Evolutionary conservation across 2,329 filamentous ascomycete species (phyloP).

Genomic region (Aspergillus tamarii): DNA sequence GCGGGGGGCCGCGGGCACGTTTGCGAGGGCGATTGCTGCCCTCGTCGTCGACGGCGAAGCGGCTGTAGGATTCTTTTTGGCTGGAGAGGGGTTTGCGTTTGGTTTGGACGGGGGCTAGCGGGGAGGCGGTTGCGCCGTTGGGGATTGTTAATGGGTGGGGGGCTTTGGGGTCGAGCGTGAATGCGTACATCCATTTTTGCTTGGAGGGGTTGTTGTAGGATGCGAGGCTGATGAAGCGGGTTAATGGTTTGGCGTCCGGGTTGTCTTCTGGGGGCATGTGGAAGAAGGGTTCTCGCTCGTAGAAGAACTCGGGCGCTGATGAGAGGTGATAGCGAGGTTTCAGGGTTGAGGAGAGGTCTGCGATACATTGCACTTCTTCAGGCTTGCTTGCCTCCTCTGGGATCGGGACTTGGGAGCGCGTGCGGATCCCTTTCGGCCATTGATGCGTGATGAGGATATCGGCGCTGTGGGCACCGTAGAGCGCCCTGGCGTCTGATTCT

Average conservation of each 20-base stretch:
- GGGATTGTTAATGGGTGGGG: constrained; percentile 66
- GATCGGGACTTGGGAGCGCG: constrained; percentile 67
- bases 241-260: constrained; percentile 64
- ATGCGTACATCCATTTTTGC: constrained; percentile 66
- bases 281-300: constrained; percentile 91
- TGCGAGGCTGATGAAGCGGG: constrained; percentile 88
- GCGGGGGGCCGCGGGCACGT: constrained; percentile 50
- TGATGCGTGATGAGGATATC: constrained; percentile 86
- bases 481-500: constrained; percentile 71
- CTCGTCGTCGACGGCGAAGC: constrained; percentile 44
- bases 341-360: constrained; percentile 75
- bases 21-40: constrained; percentile 44
- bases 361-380: constrained; percentile 66
- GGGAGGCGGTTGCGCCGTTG: constrained; percentile 73
- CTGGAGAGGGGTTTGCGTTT: constrained; percentile 59
- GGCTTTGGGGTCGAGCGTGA: constrained; percentile 67
- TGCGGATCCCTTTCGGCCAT: constrained; percentile 78
- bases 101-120: constrained; percentile 55
- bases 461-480: constrained; percentile 75
- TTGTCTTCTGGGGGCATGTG: constrained; percentile 60
- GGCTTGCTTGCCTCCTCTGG: constrained; percentile 58
- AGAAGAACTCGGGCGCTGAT: constrained; percentile 71
- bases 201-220: constrained; percentile 75
- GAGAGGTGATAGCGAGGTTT: constrained; percentile 94
- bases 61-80: constrained; percentile 41